phyloP scores from a whole-genome alignment of 1,284 basidiomycete genomes.

The Rhodotorula sp. region DNA sequence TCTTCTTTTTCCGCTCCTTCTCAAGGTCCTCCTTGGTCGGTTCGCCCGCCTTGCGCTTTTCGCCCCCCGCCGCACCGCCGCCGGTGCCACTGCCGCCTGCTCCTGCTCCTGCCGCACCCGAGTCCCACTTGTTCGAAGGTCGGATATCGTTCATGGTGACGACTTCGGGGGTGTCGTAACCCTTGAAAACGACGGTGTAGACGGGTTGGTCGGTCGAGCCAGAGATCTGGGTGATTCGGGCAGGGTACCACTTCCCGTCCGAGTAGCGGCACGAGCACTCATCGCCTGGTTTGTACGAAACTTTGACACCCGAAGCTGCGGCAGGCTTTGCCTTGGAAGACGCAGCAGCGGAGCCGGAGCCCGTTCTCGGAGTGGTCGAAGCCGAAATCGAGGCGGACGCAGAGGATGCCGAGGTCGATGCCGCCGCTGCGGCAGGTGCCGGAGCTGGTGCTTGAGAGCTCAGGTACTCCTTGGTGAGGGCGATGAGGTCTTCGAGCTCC shows the following conservation, averaged over 20 bases:
- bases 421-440: constrained; percentile 12
- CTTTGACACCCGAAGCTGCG: background rate
- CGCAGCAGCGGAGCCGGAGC: background rate
- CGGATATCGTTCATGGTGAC: constrained; percentile 58
- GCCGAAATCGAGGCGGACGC: background rate
- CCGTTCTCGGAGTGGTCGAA: constrained; percentile 7
- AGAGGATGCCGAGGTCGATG: constrained; percentile 12
- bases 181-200: constrained; percentile 92
- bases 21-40: constrained; percentile 34
- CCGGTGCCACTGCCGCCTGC: background rate
- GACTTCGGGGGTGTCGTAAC: constrained; percentile 91
- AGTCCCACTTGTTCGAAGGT: constrained; percentile 36
- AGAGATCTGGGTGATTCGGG: constrained; percentile 80
- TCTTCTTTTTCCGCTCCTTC: constrained; percentile 64
- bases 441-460: constrained; percentile 45
- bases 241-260: constrained; percentile 87
- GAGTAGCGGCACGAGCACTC: constrained; percentile 89
- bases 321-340: background rate
- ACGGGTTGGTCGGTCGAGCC: constrained; percentile 80
- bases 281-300: constrained; percentile 67
- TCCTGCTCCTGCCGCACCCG: constrained; percentile 2
- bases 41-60: constrained; percentile 41
- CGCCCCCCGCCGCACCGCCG: too few relatives aligned
- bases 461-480: constrained; percentile 73
- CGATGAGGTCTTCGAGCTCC: constrained; percentile 86